These are phyloP conservation scores for Periconia sp. DNA, from an alignment of 2,329 filamentous ascomycete species.

Conservation along the genomic window DNA sequence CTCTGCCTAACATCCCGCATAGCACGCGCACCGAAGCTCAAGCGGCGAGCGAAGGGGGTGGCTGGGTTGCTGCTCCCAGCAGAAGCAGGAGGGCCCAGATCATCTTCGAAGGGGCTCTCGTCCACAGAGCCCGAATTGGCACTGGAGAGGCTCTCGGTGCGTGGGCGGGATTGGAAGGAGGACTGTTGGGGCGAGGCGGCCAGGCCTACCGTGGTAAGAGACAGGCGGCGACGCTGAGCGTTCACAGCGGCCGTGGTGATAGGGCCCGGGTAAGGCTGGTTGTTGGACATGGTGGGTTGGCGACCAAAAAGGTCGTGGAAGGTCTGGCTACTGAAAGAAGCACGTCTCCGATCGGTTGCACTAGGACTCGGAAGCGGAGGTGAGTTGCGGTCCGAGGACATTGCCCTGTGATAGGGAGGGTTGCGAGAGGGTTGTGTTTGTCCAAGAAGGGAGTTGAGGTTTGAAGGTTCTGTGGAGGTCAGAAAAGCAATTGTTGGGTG, in stretches of 20 bases:
- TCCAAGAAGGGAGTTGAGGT: not conserved
- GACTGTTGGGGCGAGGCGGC: constrained; percentile 47
- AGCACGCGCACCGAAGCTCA: constrained; percentile 87
- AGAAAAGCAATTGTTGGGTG: constrained; percentile 1
- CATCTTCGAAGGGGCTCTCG: constrained; percentile 59
- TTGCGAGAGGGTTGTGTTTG: not conserved
- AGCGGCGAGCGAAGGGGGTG: constrained; percentile 77
- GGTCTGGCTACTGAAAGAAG: constrained; percentile 52
- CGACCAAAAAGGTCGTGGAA: constrained; percentile 53
- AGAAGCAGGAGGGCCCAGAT: constrained; percentile 52
- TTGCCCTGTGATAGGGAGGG: constrained; percentile 14
- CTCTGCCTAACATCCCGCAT: constrained; percentile 68
- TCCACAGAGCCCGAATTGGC: constrained; percentile 51
- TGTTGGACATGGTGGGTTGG: constrained; percentile 33
- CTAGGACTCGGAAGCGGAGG: constrained; percentile 42
- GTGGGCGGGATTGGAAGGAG: constrained; percentile 43
- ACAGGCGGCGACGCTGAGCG: constrained; percentile 53
- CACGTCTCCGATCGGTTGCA: constrained; percentile 45
- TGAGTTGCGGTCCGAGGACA: constrained; percentile 45
- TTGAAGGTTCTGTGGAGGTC: not conserved
- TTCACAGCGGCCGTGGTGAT: constrained; percentile 53
- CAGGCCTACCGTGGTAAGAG: constrained; percentile 53
- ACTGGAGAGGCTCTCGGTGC: constrained; percentile 52
- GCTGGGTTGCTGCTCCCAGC: constrained; percentile 62
- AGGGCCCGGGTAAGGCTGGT: constrained; percentile 44